Conservation (phyloP, 257 asterid species). For the Leptodermis oblonga region DNA sequence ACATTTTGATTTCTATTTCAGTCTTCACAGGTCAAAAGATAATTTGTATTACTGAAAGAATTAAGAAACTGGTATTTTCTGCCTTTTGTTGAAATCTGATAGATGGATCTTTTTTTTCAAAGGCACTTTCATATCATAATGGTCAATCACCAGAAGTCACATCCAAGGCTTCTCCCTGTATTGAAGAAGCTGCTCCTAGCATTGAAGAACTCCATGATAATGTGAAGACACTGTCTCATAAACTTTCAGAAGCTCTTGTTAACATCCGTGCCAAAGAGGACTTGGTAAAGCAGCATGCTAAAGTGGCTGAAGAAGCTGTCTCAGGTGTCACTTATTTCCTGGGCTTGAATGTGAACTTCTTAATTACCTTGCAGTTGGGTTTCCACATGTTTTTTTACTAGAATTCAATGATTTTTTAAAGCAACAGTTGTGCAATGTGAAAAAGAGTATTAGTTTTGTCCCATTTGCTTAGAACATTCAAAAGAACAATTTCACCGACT, state of each 20-base stretch:
- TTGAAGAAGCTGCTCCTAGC: constrained; percentile 41
- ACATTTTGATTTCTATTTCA: not conserved
- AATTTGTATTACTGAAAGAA: not conserved
- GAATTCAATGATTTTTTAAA: not conserved
- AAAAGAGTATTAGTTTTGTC: not conserved
- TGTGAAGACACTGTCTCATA: constrained; percentile 48
- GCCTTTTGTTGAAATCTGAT: constrained; percentile 10
- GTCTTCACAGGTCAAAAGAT: not conserved
- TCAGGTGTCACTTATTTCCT: constrained; percentile 47
- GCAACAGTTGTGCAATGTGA: not conserved
- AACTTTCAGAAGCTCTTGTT: constrained; percentile 72
- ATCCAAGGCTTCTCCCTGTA: constrained; percentile 52
- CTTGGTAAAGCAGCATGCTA: constrained; percentile 81
- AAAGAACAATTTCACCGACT: too few species aligned
- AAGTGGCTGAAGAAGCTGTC: constrained; percentile 98
- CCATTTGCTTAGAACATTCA: not conserved
- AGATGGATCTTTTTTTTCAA: constrained; percentile 20
- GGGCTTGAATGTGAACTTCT: not conserved
- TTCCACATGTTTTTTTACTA: not conserved
- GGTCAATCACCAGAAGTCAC: constrained; percentile 80
- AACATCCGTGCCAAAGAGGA: constrained; percentile 71
- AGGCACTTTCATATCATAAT: constrained; percentile 47
- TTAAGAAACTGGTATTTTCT: not conserved
- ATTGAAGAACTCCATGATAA: constrained; percentile 43
- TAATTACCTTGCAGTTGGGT: not conserved